Evolutionary conservation across 371 early-diverging fungal genomes (phyloP).

Genomic region (Amoeboaphelidium occidentale): DNA sequence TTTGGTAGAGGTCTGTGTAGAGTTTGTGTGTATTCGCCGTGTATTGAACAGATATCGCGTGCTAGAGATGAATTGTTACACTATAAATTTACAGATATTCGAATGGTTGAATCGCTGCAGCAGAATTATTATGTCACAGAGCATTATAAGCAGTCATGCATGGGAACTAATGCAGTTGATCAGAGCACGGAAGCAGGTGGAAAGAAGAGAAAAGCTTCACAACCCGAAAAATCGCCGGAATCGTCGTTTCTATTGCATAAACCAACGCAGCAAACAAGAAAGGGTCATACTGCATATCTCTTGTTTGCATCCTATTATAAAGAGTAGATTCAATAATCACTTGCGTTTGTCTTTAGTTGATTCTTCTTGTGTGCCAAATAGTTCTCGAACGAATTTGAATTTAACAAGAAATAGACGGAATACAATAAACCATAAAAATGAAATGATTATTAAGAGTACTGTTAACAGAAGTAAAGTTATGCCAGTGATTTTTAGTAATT

Average conservation of each 20-base stretch:
- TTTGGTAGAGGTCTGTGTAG: slow-evolving; percentile 37
- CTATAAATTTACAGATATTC: background rate
- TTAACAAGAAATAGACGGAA: too few species aligned
- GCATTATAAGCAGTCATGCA: background rate
- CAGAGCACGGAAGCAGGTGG: background rate
- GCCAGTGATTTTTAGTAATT: too few species aligned
- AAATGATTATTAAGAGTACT: too few species aligned
- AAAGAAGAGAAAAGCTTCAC: background rate
- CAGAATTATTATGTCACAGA: background rate
- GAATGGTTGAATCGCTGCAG: background rate
- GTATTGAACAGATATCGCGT: slow-evolving; percentile 77
- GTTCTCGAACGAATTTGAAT: too few species aligned
- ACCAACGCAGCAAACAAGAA: background rate
- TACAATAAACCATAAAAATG: too few species aligned
- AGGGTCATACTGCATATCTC: background rate
- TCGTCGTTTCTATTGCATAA: background rate
- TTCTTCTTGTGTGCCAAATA: background rate
- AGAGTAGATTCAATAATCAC: background rate
- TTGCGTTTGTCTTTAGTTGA: background rate
- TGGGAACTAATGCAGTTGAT: background rate
- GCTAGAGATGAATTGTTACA: slow-evolving; percentile 11
- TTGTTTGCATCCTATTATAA: background rate
- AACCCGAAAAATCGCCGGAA: too few species aligned
- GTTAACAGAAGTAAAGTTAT: too few species aligned
- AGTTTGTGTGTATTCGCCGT: slow-evolving; percentile 81